Percentiles rank a stretch among this genome's conserved stretches.
Evolutionary conservation across 1,139 yeast species (phyloP).

Genomic region (Geotrichum fermentans): DNA sequence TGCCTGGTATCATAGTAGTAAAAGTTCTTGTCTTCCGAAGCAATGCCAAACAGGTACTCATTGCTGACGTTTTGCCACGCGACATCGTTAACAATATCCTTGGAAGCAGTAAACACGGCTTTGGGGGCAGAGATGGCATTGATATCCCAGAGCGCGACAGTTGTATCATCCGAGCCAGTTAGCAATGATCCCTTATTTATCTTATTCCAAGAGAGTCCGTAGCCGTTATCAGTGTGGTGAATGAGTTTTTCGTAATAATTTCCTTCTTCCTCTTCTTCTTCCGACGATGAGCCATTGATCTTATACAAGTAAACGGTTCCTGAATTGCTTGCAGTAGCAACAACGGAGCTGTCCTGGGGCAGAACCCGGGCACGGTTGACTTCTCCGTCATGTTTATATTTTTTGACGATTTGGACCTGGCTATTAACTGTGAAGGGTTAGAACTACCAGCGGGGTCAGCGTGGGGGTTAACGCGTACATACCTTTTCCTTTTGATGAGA

Average conservation of each 20-base stretch:
- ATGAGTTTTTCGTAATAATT: slow-evolving; percentile 37
- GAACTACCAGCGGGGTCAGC: too few species aligned
- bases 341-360: slow-evolving; percentile 68
- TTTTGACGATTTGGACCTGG: slow-evolving; percentile 35
- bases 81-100: slow-evolving; percentile 40
- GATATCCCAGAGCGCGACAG: slow-evolving; percentile 59
- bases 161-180: slow-evolving; percentile 64
- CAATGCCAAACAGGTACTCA: slow-evolving; percentile 56
- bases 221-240: slow-evolving; percentile 68
- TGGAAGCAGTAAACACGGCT: slow-evolving; percentile 27
- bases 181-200: slow-evolving; percentile 44
- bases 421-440: slow-evolving; percentile 19
- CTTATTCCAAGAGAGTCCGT: slow-evolving; percentile 64
- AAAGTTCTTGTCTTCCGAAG: slow-evolving; percentile 64
- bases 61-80: slow-evolving; percentile 46
- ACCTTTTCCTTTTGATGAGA: slow-evolving; percentile 19
- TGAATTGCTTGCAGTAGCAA: slow-evolving; percentile 74
- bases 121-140: slow-evolving; percentile 25
- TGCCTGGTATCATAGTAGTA: slow-evolving; percentile 54
- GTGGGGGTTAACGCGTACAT: slow-evolving; percentile 19
- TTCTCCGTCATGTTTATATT: slow-evolving; percentile 21
- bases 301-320: slow-evolving; percentile 63
- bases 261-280: slow-evolving; percentile 1
- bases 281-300: neutral
- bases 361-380: slow-evolving; percentile 73